A percentile compares a stretch with the other conserved stretches of the same genome.
Evolutionary conservation across 73 alveolate genomes (phyloP).

Genomic region (Blepharisma japonicum): DNA sequence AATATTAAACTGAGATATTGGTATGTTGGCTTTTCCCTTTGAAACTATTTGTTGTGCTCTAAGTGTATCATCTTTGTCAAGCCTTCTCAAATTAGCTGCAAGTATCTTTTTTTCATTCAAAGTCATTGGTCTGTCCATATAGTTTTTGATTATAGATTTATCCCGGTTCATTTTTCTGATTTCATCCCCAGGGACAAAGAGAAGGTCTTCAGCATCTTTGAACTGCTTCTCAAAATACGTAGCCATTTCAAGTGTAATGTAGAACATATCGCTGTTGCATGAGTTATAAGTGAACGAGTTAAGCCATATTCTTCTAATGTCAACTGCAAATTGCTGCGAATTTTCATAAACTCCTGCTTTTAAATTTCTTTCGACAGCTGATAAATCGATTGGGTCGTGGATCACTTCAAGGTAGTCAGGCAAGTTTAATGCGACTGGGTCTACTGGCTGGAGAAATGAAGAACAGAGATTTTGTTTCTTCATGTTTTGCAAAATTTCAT

Average conservation of each 20-base stretch:
- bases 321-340: slow-evolving; percentile 36
- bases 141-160: not conserved
- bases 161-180: slow-evolving; percentile 17
- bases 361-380: slow-evolving; percentile 64
- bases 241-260: slow-evolving; percentile 42
- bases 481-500: slow-evolving; percentile 8
- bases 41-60: not conserved
- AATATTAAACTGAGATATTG: not conserved
- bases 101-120: slow-evolving; percentile 20
- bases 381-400: slow-evolving; percentile 74
- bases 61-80: not conserved
- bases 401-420: slow-evolving; percentile 82
- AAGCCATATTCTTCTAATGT: slow-evolving; percentile 37
- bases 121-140: slow-evolving; percentile 24
- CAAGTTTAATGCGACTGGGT: slow-evolving; percentile 45
- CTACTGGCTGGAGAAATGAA: slow-evolving; percentile 50
- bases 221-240: slow-evolving; percentile 34
- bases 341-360: slow-evolving; percentile 34
- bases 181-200: slow-evolving; percentile 6
- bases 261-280: slow-evolving; percentile 30
- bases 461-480: slow-evolving; percentile 1
- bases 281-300: slow-evolving; percentile 38
- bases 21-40: not conserved
- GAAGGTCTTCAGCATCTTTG: slow-evolving; percentile 24
- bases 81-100: slow-evolving; percentile 1